Conservation (phyloP, 1,284 basidiomycete genomes). For the Marasmius oreades region DNA sequence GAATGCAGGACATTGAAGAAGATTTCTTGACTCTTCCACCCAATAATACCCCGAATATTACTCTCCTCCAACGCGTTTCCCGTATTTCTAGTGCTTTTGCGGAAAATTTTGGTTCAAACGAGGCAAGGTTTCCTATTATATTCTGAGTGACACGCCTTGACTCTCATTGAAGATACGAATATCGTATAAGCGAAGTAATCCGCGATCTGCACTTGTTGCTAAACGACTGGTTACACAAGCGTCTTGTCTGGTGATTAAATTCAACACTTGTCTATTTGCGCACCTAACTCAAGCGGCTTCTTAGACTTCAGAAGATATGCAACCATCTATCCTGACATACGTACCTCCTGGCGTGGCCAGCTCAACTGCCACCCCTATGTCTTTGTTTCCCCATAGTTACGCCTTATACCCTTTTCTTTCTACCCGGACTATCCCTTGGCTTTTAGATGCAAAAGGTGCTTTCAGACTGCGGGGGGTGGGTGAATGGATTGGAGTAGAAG, state of each 20-base stretch:
- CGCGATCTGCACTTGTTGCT: slow-evolving; percentile 36
- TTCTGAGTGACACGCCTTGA: neutral
- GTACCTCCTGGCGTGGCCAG: slow-evolving; percentile 30
- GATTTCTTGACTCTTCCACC: slow-evolving; percentile 49
- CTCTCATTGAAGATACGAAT: slow-evolving; percentile 46
- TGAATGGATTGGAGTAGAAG: slow-evolving; percentile 46
- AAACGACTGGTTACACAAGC: slow-evolving; percentile 51
- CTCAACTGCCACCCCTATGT: slow-evolving; percentile 24
- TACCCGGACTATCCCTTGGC: slow-evolving; percentile 46
- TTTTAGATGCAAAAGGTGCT: slow-evolving; percentile 36
- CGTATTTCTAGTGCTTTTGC: slow-evolving; percentile 59
- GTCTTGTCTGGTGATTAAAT: slow-evolving; percentile 50
- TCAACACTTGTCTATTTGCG: slow-evolving; percentile 14
- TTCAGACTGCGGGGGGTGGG: slow-evolving; percentile 60
- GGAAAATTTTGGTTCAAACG: slow-evolving; percentile 44
- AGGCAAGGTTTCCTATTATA: slow-evolving; percentile 32
- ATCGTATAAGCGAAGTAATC: slow-evolving; percentile 38
- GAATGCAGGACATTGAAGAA: slow-evolving; percentile 44
- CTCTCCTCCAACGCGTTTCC: slow-evolving; percentile 60
- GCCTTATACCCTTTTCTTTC: slow-evolving; percentile 63
- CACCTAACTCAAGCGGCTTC: neutral
- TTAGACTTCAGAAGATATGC: slow-evolving; percentile 21
- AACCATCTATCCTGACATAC: slow-evolving; percentile 32
- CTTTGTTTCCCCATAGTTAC: slow-evolving; percentile 35
- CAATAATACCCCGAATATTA: slow-evolving; percentile 33